A percentile compares a stretch with the other conserved stretches of the same genome.
Conservation (phyloP, 202 grass and related monocot genomes). For the Digitaria exilis region DNA sequence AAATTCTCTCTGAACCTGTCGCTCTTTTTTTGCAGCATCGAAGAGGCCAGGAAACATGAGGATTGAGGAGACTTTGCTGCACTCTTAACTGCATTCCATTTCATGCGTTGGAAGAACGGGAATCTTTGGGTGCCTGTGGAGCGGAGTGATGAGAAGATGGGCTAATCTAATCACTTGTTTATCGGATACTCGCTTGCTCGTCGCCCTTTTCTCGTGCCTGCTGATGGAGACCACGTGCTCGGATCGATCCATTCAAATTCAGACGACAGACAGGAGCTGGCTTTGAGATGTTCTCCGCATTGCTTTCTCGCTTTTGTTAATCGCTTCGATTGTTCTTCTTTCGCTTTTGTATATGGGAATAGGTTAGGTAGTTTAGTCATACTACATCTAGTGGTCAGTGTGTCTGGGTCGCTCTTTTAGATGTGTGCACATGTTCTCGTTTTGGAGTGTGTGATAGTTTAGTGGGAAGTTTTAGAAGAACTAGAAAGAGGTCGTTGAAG, state of each 20-base stretch:
- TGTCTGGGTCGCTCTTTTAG: constrained; percentile 37
- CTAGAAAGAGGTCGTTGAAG: constrained; percentile 27
- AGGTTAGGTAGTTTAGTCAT: constrained; percentile 27
- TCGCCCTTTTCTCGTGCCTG: constrained; percentile 28
- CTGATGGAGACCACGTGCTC: constrained; percentile 43
- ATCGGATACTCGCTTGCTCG: constrained; percentile 13
- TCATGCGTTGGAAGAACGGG: constrained; percentile 44
- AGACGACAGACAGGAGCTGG: neutral
- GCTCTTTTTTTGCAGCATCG: constrained; percentile 19
- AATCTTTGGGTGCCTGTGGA: constrained; percentile 36
- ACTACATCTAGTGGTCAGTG: constrained; percentile 38
- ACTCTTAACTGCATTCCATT: neutral
- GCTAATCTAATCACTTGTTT: constrained; percentile 34
- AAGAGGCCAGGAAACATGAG: neutral
- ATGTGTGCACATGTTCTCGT: constrained; percentile 41
- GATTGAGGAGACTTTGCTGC: constrained; percentile 37
- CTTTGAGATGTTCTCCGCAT: constrained; percentile 36
- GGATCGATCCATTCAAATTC: neutral
- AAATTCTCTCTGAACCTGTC: constrained; percentile 36
- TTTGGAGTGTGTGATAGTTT: constrained; percentile 41
- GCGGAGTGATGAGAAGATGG: constrained; percentile 14
- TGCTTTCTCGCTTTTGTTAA: constrained; percentile 36
- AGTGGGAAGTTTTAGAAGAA: no score
- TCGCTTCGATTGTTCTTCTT: constrained; percentile 26
- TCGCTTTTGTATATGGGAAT: constrained; percentile 47